Evolutionary conservation across 306 rosid genomes (phyloP), one percentile per base, ranked within the genome.

Genomic region (Senna siamea): DNA sequence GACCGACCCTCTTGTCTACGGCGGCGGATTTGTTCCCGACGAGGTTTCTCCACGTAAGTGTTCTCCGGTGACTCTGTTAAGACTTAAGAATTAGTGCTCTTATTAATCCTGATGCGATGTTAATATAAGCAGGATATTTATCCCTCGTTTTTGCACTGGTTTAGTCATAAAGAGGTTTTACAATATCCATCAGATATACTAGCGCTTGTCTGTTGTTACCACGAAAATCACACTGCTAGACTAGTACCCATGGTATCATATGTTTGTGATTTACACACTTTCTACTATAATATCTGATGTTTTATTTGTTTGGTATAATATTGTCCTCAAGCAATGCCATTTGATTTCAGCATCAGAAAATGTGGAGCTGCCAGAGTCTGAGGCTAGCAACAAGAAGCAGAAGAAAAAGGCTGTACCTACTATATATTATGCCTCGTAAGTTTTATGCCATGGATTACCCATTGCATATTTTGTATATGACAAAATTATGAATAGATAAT

Each of bases 341-440:
- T 57, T 28, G 58, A 59, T 35, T 76, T 73, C 79, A 69, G 82
- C 78, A 62, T 66, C 90, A 8, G 83, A 80, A 47, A 80, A 52
- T 77, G 8, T 70, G n/a, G 86, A 84, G 73, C 75, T 78, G 28
- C 37, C 87, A 13, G 77, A 81, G 28, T 23, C 88, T 4, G 86
- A 44, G 58, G 52, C 76, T 58, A 82, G 72, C 73, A 77, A 75
- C 64, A 85, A 82, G 75, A 82, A 64, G 72, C 87, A 85, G 75
- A 90, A 87, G 88, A 91, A 86, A 78, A 86, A 79, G 83, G 69
- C 84, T 30, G 73, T 85, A 13, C 97, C 97, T 1, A 80, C 87
- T 74, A 91, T 93, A 80, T 90, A 81, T 81, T 90, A 93, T 47
- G 92, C 98, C 11, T 86, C 98, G 97, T 93, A 69, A 57, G 97